These are phyloP conservation scores for Zopfia rhizophila DNA, from an alignment of 2,329 filamentous ascomycete species.

Conservation along the genomic window DNA sequence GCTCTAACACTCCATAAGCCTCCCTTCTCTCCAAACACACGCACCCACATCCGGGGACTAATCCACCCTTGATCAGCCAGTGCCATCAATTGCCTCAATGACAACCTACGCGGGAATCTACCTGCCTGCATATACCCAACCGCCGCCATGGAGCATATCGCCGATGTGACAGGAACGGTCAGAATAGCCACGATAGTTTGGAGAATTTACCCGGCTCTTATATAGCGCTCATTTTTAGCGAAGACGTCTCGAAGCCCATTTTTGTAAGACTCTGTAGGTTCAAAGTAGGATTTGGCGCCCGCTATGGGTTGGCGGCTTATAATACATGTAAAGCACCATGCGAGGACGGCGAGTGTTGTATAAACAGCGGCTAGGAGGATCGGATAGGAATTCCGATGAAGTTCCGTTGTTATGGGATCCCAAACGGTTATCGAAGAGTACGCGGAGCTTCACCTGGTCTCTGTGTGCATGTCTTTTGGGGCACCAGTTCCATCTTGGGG, in stretches of 20 bases:
- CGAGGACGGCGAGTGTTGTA: neutral
- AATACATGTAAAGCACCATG: constrained; percentile 9
- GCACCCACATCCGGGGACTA: constrained; percentile 6
- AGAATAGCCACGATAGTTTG: constrained; percentile 17
- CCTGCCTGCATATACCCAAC: constrained; percentile 24
- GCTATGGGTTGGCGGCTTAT: constrained; percentile 4
- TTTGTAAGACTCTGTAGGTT: no score
- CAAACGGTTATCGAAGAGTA: constrained; percentile 13
- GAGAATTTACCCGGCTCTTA: constrained; percentile 9
- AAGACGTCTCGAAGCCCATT: no score
- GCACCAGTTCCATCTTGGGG: no score
- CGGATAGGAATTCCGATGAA: constrained; percentile 1
- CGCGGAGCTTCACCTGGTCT: no score
- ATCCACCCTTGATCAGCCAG: constrained; percentile 24
- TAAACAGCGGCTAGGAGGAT: constrained; percentile 4
- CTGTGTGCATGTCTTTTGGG: no score
- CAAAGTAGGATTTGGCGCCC: constrained; percentile 5
- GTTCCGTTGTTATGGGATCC: neutral
- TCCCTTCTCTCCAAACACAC: no score
- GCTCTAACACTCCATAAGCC: neutral
- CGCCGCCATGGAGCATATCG: constrained; percentile 22
- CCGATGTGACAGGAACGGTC: constrained; percentile 22
- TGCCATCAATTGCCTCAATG: constrained; percentile 18
- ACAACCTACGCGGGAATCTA: constrained; percentile 10
- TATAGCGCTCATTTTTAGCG: constrained; percentile 22